Evolutionary conservation across 108 stramenopile genomes (phyloP).

Genomic region (Fistulifera pelliculosa): DNA sequence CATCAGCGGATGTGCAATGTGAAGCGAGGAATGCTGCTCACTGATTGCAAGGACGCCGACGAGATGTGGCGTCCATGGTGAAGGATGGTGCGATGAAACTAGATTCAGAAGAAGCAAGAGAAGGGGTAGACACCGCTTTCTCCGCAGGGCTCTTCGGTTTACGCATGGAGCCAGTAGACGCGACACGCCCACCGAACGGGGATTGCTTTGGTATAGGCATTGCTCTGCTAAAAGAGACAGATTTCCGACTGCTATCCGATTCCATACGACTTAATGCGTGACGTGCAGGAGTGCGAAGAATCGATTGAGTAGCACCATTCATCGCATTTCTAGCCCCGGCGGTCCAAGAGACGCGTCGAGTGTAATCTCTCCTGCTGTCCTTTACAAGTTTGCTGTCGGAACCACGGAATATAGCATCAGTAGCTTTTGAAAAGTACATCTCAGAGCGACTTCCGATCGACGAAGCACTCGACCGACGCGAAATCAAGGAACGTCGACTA

Average conservation of each 20-base stretch:
- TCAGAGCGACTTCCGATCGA: not conserved
- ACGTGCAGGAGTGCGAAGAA: not conserved
- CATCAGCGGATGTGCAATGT: slow-evolving; percentile 13
- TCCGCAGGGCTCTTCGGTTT: not conserved
- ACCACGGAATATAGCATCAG: not conserved
- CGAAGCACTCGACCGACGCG: not conserved
- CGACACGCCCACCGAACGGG: not conserved
- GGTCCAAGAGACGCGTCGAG: slow-evolving; percentile 2
- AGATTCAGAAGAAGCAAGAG: not conserved
- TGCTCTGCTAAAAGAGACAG: slow-evolving; percentile 4
- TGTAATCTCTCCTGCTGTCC: no score
- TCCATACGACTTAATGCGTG: slow-evolving; percentile 4
- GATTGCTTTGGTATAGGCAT: not conserved
- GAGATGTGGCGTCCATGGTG: slow-evolving; percentile 5
- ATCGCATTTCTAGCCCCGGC: not conserved
- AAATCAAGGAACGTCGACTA: not conserved
- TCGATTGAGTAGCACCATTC: slow-evolving; percentile 1
- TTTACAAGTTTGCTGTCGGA: not conserved
- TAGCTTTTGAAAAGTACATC: not conserved
- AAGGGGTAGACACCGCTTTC: not conserved
- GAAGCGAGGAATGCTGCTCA: slow-evolving; percentile 20
- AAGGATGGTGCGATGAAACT: not conserved
- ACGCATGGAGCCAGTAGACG: not conserved
- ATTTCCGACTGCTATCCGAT: slow-evolving; percentile 12
- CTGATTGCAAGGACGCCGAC: slow-evolving; percentile 10